Conservation (phyloP, 78 protist genomes). For the Diacronema lutheri region DNA sequence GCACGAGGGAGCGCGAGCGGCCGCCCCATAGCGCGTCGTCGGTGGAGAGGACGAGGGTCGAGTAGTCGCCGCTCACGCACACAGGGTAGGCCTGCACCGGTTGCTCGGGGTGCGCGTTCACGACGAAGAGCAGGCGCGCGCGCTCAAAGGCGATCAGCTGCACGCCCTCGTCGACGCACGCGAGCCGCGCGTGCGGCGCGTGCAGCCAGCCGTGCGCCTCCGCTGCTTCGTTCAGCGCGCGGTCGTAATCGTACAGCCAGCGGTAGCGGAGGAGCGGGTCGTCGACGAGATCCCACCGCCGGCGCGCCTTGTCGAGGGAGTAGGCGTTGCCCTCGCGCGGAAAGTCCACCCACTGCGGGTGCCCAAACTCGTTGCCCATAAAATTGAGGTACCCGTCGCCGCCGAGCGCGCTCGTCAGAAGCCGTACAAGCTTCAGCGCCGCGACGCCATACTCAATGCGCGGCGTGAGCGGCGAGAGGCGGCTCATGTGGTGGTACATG, state of each 20-base stretch:
- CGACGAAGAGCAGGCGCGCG: conserved; percentile 29
- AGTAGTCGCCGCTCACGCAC: too few species aligned
- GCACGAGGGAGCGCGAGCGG: not conserved
- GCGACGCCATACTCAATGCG: not conserved
- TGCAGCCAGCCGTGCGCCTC: not conserved
- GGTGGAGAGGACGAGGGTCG: too few species aligned
- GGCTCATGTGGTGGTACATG: conserved; percentile 75
- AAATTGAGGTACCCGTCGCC: conserved; percentile 93
- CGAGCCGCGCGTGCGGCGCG: not conserved
- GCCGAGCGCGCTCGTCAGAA: conserved; percentile 81
- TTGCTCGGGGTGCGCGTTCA: conserved; percentile 45
- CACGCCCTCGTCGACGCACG: not conserved
- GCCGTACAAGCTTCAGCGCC: conserved; percentile 23
- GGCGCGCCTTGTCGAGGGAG: conserved; percentile 34
- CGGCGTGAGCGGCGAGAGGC: conserved; percentile 29
- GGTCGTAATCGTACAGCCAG: conserved; percentile 40
- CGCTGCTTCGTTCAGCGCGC: conserved; percentile 1
- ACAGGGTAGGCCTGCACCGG: too few species aligned
- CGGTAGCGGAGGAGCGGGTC: conserved; percentile 32
- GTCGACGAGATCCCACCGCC: conserved; percentile 54
- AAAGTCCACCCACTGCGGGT: conserved; percentile 99
- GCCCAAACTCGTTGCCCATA: conserved; percentile 98
- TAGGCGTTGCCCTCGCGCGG: conserved; percentile 87
- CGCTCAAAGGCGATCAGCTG: conserved; percentile 28
- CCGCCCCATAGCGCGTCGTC: not conserved